Base-by-base conservation (phyloP, 345 rosid genomes). In the Pistacia atlantica region DNA sequence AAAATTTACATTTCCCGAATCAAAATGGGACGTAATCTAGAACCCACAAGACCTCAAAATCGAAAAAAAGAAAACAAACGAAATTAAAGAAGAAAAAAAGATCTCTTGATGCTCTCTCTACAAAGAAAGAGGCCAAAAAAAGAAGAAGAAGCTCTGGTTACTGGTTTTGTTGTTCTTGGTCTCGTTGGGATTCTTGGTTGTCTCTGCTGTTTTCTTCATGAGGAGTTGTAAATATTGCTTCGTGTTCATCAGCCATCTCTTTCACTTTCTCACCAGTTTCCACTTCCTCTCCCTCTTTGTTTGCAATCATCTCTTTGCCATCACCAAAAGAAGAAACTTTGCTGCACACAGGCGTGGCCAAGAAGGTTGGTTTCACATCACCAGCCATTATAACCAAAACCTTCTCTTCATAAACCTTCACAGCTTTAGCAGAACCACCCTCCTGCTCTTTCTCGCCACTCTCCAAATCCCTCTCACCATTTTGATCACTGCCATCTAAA, bases 311-410 rank as follows among this genome's bases (percentile, higher is more conserved):
- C 3, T 77, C 83, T 71, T 59, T 83, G 37, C 78, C 80, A 59
- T 65, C 85, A 33, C 83, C 86, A 11, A 86, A 82, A 25, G 82
- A 75, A 48, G 83, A 77, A 72, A 64, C 83, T 75, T 75, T 85
- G 67, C 83, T 74, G 28, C 73, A 76, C 59, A 87, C 79, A 22
- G 91, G 97, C 2, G 97, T 92, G 5, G 97, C 97, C 33, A 92
- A 73, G 73, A 78, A 92, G 75, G 88, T 92, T 3, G 94, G 97
- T 55, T 85, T 86, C 55, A 80, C 81, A 2, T 92, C 81, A n/a
- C 97, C 97, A 2, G 97, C 94, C 93, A 92, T 84, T 63, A 92
- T 90, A 16, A 92, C 97, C 31, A 87, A 52, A 73, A 89, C 57
- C 83, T 89, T 92, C 78, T 92, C 94, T 68, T 89, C 97, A 65